A percentile compares a stretch with the other conserved stretches of the same genome.
Evolutionary conservation across 2,329 filamentous ascomycete genomes (phyloP).

Genomic region (Alternaria incomplexa): DNA sequence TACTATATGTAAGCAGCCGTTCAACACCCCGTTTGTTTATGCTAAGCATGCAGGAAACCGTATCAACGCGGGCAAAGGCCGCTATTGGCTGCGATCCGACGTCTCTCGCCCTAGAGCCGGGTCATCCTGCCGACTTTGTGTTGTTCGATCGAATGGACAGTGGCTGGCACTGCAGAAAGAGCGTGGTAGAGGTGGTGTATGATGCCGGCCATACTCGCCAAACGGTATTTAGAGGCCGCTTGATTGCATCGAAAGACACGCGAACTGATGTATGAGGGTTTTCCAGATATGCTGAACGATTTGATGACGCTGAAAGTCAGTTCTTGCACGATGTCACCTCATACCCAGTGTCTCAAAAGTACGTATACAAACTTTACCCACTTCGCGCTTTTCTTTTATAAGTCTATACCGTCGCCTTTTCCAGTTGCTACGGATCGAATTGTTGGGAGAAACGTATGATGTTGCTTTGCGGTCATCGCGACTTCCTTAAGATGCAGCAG

Average conservation of each 20-base stretch:
- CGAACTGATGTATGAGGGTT: no score
- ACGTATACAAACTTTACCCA: neutral
- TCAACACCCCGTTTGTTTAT: slow-evolving; percentile 17
- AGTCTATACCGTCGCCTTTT: no score
- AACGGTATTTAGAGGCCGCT: slow-evolving; percentile 37
- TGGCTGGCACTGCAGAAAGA: slow-evolving; percentile 51
- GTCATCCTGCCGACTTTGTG: slow-evolving; percentile 52
- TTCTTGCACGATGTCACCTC: no score
- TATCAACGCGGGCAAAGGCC: slow-evolving; percentile 53
- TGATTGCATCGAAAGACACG: slow-evolving; percentile 15
- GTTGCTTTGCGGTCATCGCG: no score
- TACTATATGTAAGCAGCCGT: slow-evolving; percentile 60
- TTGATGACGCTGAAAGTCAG: no score
- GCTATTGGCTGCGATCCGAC: slow-evolving; percentile 49
- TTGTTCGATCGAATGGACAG: slow-evolving; percentile 47
- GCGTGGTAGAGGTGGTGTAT: slow-evolving; percentile 54
- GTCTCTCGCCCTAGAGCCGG: slow-evolving; percentile 39
- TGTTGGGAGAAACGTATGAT: no score
- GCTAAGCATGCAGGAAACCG: slow-evolving; percentile 51
- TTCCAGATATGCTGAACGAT: neutral
- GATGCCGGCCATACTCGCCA: slow-evolving; percentile 46
- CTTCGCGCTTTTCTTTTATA: neutral
- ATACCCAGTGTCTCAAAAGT: neutral
- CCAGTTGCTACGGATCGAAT: no score
- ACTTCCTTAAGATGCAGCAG: slow-evolving; percentile 1